Base-by-base conservation (phyloP, 2,329 filamentous ascomycete genomes). In the Aspergillus versicolor region DNA sequence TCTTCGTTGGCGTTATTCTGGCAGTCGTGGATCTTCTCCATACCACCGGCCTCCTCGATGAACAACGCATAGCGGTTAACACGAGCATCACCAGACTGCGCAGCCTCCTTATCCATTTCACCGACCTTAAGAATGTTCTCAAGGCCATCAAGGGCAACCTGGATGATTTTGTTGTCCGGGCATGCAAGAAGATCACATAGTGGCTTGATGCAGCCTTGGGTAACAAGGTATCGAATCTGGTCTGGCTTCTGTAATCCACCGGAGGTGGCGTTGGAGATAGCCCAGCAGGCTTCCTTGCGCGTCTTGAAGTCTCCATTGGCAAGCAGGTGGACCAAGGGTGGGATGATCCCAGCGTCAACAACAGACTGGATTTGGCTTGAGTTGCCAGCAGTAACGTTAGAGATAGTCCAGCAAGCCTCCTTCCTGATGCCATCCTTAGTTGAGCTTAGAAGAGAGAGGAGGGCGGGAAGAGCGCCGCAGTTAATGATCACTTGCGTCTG, bases 1-100 rank as follows among this genome's bases (percentile, higher is more conserved):
- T 99, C 94, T 80, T 99, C 94, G 79, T 99, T 99, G 81, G 93
- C 93, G 71, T 99, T 99, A 82, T 95, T 97, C 83, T 99, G 94
- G 85, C 94, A 97, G 69, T 97, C 93, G 80, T 99, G 94, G 67
- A 99, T 97, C 88, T 97, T 97, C 82, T 97, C 94, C 94, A 99
- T 99, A 65, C 94, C 94, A 71, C 92, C 91, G 66, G 92, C 96
- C 79, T 99, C 94, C 79, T 99, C 94, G 66, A 99, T 99, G 79
- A 96, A 97, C 63, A 99, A 85, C 46, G 94, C 94, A 71, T 96
- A 99, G 64, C 91, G 89, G 86, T 99, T 99, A 80, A 99, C 91
- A 38, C 66, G 73, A 44, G 71, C 63, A 40, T 76, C 75, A 42
- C 73, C 70, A 52, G 67, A 46, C 50, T 87, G 84, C 41, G 81